phyloP scores from a whole-genome alignment of 257 asterid species.

The Solanum dulcamara region DNA sequence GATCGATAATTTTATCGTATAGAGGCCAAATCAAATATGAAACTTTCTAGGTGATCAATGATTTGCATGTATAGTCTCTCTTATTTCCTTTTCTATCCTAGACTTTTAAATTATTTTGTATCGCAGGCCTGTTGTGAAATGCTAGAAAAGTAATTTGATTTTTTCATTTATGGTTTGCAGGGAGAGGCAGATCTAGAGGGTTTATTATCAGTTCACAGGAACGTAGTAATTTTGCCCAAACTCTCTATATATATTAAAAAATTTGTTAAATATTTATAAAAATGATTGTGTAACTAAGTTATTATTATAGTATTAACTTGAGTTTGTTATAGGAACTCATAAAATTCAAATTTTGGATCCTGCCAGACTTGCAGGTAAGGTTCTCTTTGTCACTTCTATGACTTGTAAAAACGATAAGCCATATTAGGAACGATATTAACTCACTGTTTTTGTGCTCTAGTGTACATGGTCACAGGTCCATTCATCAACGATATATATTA shows the following conservation, averaged over 20 bases:
- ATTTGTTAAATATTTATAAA: neutral
- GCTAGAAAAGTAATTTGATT: neutral
- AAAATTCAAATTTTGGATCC: neutral
- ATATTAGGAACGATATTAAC: neutral
- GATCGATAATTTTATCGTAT: constrained; percentile 65
- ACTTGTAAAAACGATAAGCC: neutral
- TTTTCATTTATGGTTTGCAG: neutral
- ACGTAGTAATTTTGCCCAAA: neutral
- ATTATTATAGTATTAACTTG: neutral
- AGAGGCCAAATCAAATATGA: constrained; percentile 2
- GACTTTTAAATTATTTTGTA: neutral
- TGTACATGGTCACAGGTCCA: neutral
- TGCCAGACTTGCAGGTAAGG: neutral
- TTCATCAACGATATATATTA: neutral
- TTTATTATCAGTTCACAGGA: neutral
- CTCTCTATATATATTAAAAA: neutral
- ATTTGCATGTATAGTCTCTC: neutral
- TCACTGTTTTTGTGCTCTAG: neutral
- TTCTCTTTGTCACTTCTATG: neutral
- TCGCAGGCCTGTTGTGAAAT: neutral
- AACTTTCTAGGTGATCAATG: neutral
- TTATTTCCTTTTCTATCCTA: neutral
- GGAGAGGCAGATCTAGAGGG: neutral
- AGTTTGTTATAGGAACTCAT: neutral
- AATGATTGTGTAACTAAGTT: neutral